phyloP scores from a whole-genome alignment of 2,329 filamentous ascomycete species.

The Alternaria postmessia region DNA sequence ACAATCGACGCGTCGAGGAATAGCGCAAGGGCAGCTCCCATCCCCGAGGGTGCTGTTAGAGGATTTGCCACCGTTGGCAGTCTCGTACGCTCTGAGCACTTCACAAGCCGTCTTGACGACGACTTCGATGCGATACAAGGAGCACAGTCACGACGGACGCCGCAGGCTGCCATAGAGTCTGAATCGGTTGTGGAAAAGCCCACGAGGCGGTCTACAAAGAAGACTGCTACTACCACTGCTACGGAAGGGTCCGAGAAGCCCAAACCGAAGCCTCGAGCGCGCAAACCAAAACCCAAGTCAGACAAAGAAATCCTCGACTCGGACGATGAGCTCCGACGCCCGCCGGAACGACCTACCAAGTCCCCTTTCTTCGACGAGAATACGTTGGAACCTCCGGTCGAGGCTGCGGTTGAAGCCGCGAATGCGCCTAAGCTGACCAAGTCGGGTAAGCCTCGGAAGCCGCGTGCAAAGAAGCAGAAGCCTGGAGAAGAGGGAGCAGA shows the following conservation, averaged over 20 bases:
- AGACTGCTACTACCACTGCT: constrained; percentile 1
- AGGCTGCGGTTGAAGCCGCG: constrained; percentile 11
- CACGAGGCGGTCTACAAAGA: constrained; percentile 25
- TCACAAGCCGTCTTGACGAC: constrained; percentile 29
- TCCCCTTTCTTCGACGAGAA: constrained; percentile 32
- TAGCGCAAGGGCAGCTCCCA: constrained; percentile 36
- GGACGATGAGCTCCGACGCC: constrained; percentile 22
- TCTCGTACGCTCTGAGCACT: constrained; percentile 41
- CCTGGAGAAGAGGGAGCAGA: constrained; percentile 14
- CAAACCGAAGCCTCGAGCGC: constrained; percentile 34
- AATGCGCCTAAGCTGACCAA: constrained; percentile 29
- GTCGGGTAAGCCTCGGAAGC: constrained; percentile 39
- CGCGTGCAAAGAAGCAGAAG: constrained; percentile 41
- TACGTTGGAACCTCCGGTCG: constrained; percentile 10
- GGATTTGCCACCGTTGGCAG: constrained; percentile 48
- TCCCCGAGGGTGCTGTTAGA: constrained; percentile 34
- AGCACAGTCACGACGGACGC: constrained; percentile 10
- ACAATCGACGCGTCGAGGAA: constrained; percentile 36
- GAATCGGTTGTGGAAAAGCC: constrained; percentile 22
- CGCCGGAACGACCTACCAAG: constrained; percentile 20
- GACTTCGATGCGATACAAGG: constrained; percentile 11
- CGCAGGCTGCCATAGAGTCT: constrained; percentile 1
- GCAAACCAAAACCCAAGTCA: constrained; percentile 39
- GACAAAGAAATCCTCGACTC: constrained; percentile 27
- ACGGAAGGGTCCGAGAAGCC: constrained; percentile 23